phyloP scores from a whole-genome alignment of 1,284 basidiomycete species.

The Boletus albobrunnescens region DNA sequence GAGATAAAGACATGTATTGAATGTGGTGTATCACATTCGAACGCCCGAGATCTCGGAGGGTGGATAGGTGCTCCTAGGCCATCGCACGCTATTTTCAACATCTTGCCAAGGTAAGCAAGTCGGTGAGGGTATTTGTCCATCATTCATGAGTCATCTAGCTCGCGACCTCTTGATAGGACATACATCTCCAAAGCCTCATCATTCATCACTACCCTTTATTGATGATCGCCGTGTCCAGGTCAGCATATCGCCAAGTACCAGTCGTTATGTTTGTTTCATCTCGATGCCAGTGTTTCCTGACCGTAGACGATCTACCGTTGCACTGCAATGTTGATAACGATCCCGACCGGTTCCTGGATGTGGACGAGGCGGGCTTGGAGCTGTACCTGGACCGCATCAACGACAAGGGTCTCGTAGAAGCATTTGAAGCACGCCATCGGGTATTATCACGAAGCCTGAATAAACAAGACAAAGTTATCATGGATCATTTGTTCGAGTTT shows the following conservation, averaged over 20 bases:
- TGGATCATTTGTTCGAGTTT: constrained; percentile 89
- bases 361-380: constrained; percentile 79
- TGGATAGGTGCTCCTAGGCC: constrained; percentile 98
- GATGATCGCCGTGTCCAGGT: constrained; percentile 99
- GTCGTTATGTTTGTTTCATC: constrained; percentile 93
- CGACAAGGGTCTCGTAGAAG: constrained; percentile 80
- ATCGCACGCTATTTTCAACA: constrained; percentile 95
- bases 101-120: constrained; percentile 73
- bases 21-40: constrained; percentile 92
- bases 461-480: constrained; percentile 89
- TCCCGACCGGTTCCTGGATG: constrained; percentile 85
- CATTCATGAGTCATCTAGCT: constrained; percentile 43
- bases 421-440: constrained; percentile 89
- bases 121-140: background rate
- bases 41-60: constrained; percentile 92
- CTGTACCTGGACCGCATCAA: constrained; percentile 85
- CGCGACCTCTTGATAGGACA: constrained; percentile 93
- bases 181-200: constrained; percentile 93
- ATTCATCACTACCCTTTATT: constrained; percentile 97
- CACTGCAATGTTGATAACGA: constrained; percentile 90
- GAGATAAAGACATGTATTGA: constrained; percentile 89
- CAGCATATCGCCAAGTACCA: constrained; percentile 94
- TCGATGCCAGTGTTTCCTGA: constrained; percentile 88
- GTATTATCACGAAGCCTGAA: constrained; percentile 94
- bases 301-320: constrained; percentile 86